A percentile compares a stretch with the other conserved stretches of the same genome.
Conservation (phyloP, 2,329 filamentous ascomycete species). For the Calonectria hawksworthii region DNA sequence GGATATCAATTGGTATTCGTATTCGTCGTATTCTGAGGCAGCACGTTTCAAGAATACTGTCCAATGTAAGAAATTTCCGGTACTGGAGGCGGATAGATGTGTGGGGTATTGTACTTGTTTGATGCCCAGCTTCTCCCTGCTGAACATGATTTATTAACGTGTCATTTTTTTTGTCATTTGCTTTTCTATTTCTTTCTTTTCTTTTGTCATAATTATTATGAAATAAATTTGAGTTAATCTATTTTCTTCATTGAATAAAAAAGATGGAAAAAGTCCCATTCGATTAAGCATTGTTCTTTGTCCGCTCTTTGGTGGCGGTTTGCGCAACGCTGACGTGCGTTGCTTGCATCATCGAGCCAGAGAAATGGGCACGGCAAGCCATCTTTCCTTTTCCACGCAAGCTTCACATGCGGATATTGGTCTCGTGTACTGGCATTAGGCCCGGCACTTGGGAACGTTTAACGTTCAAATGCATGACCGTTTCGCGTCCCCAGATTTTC, state of each 20-base stretch:
- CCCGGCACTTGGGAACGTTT: slow-evolving; percentile 8
- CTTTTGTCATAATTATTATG: background rate
- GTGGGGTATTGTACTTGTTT: background rate
- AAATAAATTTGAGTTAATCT: background rate
- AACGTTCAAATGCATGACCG: slow-evolving; percentile 9
- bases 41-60: background rate
- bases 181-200: background rate
- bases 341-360: background rate
- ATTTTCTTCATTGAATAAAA: background rate
- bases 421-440: background rate
- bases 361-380: background rate
- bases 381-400: background rate
- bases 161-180: background rate
- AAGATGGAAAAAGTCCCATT: background rate
- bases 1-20: background rate
- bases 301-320: background rate
- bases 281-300: background rate
- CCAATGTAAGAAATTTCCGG: background rate
- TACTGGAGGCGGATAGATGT: background rate
- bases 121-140: background rate
- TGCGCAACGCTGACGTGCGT: background rate
- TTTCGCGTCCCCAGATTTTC: background rate
- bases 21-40: background rate
- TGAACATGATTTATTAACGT: background rate
- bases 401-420: background rate